Percentiles rank a stretch among this genome's conserved stretches.
phyloP scores from a whole-genome alignment of 2,329 filamentous ascomycete species.

The Mycogone perniciosa region DNA sequence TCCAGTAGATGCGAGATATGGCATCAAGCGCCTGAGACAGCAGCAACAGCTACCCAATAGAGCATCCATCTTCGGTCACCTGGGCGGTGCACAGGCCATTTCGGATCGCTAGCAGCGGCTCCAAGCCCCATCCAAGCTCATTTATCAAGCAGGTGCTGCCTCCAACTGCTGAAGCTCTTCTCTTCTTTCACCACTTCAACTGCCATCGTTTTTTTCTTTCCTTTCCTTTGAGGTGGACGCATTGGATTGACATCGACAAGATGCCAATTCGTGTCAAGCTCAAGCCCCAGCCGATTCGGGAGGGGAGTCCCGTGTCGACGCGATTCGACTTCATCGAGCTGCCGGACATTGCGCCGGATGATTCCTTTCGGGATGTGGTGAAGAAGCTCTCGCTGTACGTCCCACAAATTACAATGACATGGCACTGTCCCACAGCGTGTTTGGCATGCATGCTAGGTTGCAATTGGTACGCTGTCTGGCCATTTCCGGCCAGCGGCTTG shows the following conservation, averaged over 20 bases:
- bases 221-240: background rate
- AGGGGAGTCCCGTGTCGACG: slow-evolving; percentile 30
- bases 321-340: slow-evolving; percentile 32
- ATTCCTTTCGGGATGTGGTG: slow-evolving; percentile 58
- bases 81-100: slow-evolving; percentile 11
- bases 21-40: background rate
- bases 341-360: slow-evolving; percentile 51
- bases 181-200: background rate
- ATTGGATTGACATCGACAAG: background rate
- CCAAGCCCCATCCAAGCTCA: background rate
- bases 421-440: background rate
- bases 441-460: background rate
- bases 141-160: background rate
- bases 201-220: background rate
- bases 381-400: slow-evolving; percentile 59
- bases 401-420: background rate
- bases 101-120: background rate
- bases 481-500: too few relatives aligned
- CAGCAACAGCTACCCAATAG: background rate
- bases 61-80: slow-evolving; percentile 7
- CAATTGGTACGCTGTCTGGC: too few relatives aligned
- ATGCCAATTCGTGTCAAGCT: slow-evolving; percentile 35
- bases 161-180: background rate
- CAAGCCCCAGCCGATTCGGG: slow-evolving; percentile 27
- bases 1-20: too few relatives aligned